Conservation (phyloP, 2,329 filamentous ascomycete genomes). For the Lachnellula occidentalis region DNA sequence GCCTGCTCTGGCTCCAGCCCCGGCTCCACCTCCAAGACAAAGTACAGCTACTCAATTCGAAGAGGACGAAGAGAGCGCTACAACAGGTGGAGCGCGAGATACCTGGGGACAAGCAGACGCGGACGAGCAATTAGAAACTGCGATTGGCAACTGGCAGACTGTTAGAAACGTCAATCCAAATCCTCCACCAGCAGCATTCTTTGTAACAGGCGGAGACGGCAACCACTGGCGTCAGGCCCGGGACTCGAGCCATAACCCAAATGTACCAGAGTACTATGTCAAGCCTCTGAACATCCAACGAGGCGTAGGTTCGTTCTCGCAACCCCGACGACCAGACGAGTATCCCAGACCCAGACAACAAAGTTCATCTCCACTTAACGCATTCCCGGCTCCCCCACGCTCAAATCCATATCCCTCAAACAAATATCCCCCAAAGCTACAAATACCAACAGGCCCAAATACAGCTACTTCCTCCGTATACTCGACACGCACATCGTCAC, state of each 20-base stretch:
- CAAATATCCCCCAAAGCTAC: neutral
- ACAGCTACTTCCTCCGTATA: constrained; percentile 11
- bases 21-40: constrained; percentile 13
- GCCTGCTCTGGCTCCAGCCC: constrained; percentile 7
- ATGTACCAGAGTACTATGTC: constrained; percentile 12
- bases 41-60: constrained; percentile 19
- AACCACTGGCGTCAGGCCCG: constrained; percentile 11
- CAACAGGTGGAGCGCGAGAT: neutral
- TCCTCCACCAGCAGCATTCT: constrained; percentile 4
- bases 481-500: constrained; percentile 3
- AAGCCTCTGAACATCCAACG: constrained; percentile 9
- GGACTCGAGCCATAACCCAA: neutral
- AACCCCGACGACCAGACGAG: constrained; percentile 17
- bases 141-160: constrained; percentile 13
- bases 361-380: neutral
- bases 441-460: constrained; percentile 1
- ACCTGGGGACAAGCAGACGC: neutral
- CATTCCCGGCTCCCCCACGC: constrained; percentile 7
- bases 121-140: constrained; percentile 5
- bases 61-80: constrained; percentile 1
- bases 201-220: neutral
- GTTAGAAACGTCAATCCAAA: constrained; percentile 9
- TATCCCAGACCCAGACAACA: constrained; percentile 7
- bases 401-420: constrained; percentile 9
- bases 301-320: constrained; percentile 21